phyloP scores from a whole-genome alignment of 169 alveolate species.

The Fabrea salina region DNA sequence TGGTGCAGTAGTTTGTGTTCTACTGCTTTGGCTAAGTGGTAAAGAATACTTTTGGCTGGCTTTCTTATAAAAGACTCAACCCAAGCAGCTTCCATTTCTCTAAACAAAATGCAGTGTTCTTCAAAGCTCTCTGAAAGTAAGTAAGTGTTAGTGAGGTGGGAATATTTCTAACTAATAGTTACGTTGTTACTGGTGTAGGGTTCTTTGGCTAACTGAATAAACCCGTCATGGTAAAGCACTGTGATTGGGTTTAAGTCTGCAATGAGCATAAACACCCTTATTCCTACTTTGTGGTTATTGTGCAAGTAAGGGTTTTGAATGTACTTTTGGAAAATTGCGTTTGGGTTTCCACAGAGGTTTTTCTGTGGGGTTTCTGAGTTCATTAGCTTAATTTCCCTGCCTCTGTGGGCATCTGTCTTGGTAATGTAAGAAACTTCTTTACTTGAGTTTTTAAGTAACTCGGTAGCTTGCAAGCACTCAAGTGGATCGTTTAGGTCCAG shows the following conservation, averaged over 20 bases:
- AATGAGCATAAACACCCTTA: constrained; percentile 50
- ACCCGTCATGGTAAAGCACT: constrained; percentile 48
- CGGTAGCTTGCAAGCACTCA: constrained; percentile 32
- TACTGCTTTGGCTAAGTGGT: not conserved
- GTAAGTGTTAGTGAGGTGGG: constrained; percentile 33
- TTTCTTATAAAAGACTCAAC: too few species aligned
- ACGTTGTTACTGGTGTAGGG: too few species aligned
- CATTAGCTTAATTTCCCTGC: constrained; percentile 26
- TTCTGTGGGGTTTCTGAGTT: not conserved
- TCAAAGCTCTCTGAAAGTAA: too few species aligned
- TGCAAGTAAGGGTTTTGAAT: constrained; percentile 44
- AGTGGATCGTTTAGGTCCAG: not conserved
- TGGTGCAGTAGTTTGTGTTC: not conserved
- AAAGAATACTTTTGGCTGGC: too few species aligned
- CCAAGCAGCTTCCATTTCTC: too few species aligned
- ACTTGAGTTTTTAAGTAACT: too few species aligned
- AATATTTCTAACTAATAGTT: too few species aligned
- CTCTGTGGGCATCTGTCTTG: constrained; percentile 33
- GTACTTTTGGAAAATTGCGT: constrained; percentile 39
- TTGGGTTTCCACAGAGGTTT: constrained; percentile 27
- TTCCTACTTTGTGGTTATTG: constrained; percentile 52
- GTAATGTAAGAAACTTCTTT: not conserved
- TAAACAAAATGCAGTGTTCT: too few species aligned
- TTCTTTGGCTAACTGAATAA: too few species aligned
- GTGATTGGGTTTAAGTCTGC: constrained; percentile 51